phyloP scores from a whole-genome alignment of 2,329 filamentous ascomycete genomes.

The Apiospora aurea region DNA sequence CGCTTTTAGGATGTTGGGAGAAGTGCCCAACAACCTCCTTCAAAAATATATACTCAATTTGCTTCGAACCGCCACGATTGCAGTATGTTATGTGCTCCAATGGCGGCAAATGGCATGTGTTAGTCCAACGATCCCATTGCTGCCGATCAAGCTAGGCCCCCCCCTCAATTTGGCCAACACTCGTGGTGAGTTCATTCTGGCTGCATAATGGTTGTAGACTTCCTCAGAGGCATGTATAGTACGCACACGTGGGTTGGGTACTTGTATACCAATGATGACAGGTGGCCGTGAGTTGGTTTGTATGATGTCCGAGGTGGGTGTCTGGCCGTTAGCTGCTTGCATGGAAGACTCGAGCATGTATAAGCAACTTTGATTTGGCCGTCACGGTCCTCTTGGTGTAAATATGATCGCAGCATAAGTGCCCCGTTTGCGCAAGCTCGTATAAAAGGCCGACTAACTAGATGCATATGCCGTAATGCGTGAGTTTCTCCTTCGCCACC shows the following conservation, averaged over 20 bases:
- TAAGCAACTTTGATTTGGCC: conserved; percentile 5
- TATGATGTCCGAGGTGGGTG: not conserved
- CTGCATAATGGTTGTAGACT: not conserved
- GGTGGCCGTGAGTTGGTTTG: not conserved
- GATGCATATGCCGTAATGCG: not conserved
- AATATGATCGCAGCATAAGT: not conserved
- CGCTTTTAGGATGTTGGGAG: too few species aligned
- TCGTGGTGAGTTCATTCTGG: not conserved
- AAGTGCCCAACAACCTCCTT: not conserved
- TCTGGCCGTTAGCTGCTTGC: not conserved
- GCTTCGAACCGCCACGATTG: not conserved
- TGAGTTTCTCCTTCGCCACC: not conserved
- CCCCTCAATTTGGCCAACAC: too few species aligned
- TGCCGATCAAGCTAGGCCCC: too few species aligned
- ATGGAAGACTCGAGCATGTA: not conserved
- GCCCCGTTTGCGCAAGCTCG: not conserved
- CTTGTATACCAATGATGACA: not conserved
- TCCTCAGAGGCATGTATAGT: not conserved
- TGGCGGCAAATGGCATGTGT: not conserved
- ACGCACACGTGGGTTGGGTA: too few species aligned
- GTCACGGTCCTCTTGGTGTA: not conserved
- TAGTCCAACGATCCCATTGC: not conserved
- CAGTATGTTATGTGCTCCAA: not conserved
- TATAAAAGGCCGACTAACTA: not conserved
- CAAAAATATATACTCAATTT: not conserved